Evolutionary conservation across 257 asterid species (phyloP), one percentile per base, ranked within the genome.

Genomic region (Solanum virginianum): DNA sequence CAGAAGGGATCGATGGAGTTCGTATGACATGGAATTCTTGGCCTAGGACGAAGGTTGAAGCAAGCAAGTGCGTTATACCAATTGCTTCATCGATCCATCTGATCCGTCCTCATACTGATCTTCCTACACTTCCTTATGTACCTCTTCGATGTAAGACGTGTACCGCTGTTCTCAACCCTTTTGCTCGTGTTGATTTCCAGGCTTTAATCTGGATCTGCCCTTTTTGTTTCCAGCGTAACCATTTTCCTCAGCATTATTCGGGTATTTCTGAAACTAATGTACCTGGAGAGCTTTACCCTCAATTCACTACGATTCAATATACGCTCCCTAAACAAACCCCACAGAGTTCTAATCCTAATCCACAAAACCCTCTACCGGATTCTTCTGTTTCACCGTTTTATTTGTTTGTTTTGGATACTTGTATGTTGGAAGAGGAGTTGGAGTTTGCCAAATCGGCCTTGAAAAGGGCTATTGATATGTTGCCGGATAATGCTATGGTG

Each of bases 191-290:
- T 18, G 99, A 97, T 92, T 94, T 91, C 92, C 86, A 91, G n/a
- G 98, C 96, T 56, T 91, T 91, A 55, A 89, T 95, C 55, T 97
- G 99, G 99, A 97, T 95, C 99, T 97, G 99, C 81, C 98, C 99
- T 1, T 93, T 97, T 56, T 97, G 99, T 91, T 94, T 89, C 68
- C 98, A 94, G 43, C 91, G 98, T 10, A 95, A 95, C 84, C 95
- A 91, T 71, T 97, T 97, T 26, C 98, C 99, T 32, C 96, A 88
- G 14, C 93, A 90, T 29, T 97, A 95, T 84, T 81, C 91, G 0
- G 85, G 94, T 72, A 92, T 97, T 70, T 91, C 94, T 3, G 94
- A 94, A 79, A 91, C 96, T 20, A 95, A 93, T 80, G 36, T 92
- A 75, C 99, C 99, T 4, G 98, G 96, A 22, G 99, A 97, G 65